Percentiles rank a stretch among this genome's conserved stretches.
Conservation (phyloP, 441 rosid species). For the Sinapis alba region DNA sequence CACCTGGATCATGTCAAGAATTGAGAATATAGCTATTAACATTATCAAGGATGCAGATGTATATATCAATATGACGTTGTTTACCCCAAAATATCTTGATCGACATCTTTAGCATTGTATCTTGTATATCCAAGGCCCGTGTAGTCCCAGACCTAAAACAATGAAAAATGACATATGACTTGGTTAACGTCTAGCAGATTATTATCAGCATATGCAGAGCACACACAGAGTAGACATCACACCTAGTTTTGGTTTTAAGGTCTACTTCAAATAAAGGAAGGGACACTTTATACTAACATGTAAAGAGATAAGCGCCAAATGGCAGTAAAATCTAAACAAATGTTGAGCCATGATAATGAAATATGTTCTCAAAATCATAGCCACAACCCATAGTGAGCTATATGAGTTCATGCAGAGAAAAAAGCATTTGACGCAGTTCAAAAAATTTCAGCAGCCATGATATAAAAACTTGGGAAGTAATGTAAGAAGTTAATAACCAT, state of each 20-base stretch:
- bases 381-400: neutral
- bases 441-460: neutral
- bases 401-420: conserved; percentile 1
- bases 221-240: neutral
- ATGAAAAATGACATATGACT: neutral
- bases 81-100: conserved; percentile 81
- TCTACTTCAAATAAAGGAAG: neutral
- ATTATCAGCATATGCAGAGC: neutral
- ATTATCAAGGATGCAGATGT: conserved; percentile 5
- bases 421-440: neutral
- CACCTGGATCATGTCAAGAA: conserved; percentile 59
- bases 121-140: conserved; percentile 88
- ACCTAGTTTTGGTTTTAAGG: neutral
- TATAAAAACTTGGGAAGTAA: neutral
- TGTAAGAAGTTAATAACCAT: conserved; percentile 8
- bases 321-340: neutral
- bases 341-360: neutral
- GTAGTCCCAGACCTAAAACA: conserved; percentile 89
- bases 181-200: conserved; percentile 3
- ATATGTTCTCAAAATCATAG: neutral
- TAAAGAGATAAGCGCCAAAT: neutral
- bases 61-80: conserved; percentile 28
- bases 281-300: neutral
- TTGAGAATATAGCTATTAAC: conserved; percentile 27
- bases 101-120: conserved; percentile 77